Conservation (phyloP, 129 eudicot species). For the Pulicaria dysenterica region DNA sequence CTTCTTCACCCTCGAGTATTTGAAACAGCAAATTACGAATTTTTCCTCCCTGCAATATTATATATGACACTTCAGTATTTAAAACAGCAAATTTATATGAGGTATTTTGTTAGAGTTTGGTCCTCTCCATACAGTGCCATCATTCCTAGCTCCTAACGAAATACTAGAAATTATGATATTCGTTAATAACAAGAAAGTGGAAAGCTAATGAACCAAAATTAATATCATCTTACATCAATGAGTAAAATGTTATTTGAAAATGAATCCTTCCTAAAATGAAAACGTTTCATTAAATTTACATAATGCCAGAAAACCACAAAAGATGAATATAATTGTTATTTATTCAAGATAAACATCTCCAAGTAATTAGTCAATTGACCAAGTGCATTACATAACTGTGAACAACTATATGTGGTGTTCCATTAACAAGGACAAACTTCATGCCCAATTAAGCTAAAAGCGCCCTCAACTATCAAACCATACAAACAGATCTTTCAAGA, state of each 20-base stretch:
- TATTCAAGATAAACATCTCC: conserved; percentile 1
- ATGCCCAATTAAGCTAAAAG: not conserved
- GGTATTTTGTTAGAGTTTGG: no score
- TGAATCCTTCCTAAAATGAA: not conserved
- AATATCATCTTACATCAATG: not conserved
- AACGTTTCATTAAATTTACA: not conserved
- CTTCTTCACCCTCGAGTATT: conserved; percentile 78
- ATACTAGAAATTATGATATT: no score
- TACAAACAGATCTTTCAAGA: not conserved
- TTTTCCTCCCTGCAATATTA: conserved; percentile 76
- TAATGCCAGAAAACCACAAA: not conserved
- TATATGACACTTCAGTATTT: conserved; percentile 6
- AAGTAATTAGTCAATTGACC: not conserved
- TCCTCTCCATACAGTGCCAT: no score
- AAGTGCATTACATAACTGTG: not conserved
- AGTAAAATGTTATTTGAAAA: not conserved
- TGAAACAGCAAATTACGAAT: conserved; percentile 88
- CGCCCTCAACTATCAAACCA: not conserved
- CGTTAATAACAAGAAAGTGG: no score
- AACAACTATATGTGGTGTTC: not conserved
- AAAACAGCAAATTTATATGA: no score
- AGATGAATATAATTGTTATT: not conserved
- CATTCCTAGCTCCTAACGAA: no score
- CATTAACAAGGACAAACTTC: not conserved
- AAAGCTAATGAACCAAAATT: not conserved